Base-by-base conservation (phyloP, 2,329 filamentous ascomycete genomes). In the Colletotrichum sp. region DNA sequence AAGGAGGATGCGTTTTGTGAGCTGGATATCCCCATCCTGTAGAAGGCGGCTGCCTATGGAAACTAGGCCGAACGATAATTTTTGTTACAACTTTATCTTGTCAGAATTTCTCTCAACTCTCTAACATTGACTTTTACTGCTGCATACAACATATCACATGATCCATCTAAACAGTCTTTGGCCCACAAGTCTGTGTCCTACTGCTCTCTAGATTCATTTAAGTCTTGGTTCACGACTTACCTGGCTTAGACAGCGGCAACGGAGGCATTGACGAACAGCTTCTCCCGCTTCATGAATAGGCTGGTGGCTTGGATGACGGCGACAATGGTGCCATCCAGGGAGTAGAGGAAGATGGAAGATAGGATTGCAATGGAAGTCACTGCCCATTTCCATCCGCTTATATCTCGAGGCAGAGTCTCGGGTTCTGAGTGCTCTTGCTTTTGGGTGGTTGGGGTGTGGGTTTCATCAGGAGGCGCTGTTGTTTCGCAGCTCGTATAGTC, bases 231-330 rank as follows among this genome's bases (percentile, higher is more conserved):
- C 39, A n/a, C 39, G 5, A 44, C 39, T 44, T n/a, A 9, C 16
- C 15, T 1, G 39, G 39, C n/a, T 22, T 3, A 48, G n/a, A 12
- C 6, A 22, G 19, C 44, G n/a, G 44, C 4, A 2, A 48, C 44
- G 1, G n/a, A n/a, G 3, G n/a, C 2, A 13, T 48, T 13, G 44
- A 22, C 22, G 0, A 85, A 84, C 34, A 84, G 70, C 75, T 81
- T 83, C 77, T 84, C 83, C 59, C 82, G 78, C 79, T 84, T 84
- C 82, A 85, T 80, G 8, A 77, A 77, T 9, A 82, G 34, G 60
- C 82, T 83, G 36, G 36, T 39, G 16, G 36, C 36, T 9, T 39
- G 36, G 16, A 39, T 39, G 36, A 39, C 36, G 36, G 36, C 16
- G 16, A 39, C 16, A 8, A 39, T 39, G 36, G 36, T 39, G 16